phyloP scores from a whole-genome alignment of 2,329 filamentous ascomycete genomes.

The Aspergillus bombycis region DNA sequence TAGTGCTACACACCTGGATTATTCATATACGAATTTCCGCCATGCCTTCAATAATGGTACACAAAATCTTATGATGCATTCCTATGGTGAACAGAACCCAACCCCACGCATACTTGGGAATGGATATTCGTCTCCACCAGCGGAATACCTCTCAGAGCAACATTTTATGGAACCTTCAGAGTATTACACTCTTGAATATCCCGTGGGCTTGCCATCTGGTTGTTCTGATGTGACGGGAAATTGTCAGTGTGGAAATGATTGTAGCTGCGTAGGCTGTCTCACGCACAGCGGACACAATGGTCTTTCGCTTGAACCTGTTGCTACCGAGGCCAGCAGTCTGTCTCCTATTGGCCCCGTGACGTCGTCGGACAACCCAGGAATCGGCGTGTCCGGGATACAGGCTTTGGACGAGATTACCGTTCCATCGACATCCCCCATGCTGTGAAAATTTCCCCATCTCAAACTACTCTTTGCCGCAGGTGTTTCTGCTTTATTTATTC shows the following conservation, averaged over 20 bases:
- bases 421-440: slow-evolving; percentile 28
- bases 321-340: slow-evolving; percentile 8
- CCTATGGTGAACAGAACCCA: slow-evolving; percentile 25
- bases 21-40: slow-evolving; percentile 22
- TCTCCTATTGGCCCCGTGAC: slow-evolving; percentile 4
- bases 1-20: slow-evolving; percentile 20
- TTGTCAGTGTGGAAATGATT: slow-evolving; percentile 57
- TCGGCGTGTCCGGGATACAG: slow-evolving; percentile 21
- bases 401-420: slow-evolving; percentile 23
- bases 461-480: neutral
- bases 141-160: slow-evolving; percentile 28
- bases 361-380: slow-evolving; percentile 1
- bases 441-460: slow-evolving; percentile 11
- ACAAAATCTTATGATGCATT: slow-evolving; percentile 21
- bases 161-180: slow-evolving; percentile 45
- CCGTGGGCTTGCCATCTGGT: slow-evolving; percentile 39
- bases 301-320: slow-evolving; percentile 36
- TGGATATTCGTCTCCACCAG: slow-evolving; percentile 30
- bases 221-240: slow-evolving; percentile 55
- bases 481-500: neutral
- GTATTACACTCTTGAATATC: slow-evolving; percentile 48
- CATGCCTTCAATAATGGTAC: slow-evolving; percentile 19
- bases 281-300: slow-evolving; percentile 56
- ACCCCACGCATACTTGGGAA: slow-evolving; percentile 22
- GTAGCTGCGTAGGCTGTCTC: slow-evolving; percentile 56